Evolutionary conservation across 129 eudicot genomes (phyloP).

Genomic region (Flaveria linearis): DNA sequence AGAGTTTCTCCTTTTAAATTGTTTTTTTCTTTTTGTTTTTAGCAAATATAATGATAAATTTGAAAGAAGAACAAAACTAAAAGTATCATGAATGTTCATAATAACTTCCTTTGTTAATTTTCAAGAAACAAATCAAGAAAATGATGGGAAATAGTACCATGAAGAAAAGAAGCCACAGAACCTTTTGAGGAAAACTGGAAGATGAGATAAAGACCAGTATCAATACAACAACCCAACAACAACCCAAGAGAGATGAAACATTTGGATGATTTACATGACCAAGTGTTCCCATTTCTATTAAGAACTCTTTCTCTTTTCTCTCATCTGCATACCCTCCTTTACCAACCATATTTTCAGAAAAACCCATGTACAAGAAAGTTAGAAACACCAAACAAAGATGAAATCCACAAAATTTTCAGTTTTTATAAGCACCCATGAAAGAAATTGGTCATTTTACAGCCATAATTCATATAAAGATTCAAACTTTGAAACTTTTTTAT

Average conservation of each 20-base stretch:
- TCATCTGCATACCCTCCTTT: conserved; percentile 99
- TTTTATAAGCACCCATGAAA: conserved; percentile 25
- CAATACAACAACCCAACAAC: conserved; percentile 96
- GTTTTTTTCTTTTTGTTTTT: conserved; percentile 5
- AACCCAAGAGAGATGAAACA: conserved; percentile 79
- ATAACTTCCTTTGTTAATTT: background rate
- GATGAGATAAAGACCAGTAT: conserved; percentile 89
- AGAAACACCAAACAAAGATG: conserved; percentile 3
- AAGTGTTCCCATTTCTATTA: conserved; percentile 93
- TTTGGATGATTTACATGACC: conserved; percentile 93
- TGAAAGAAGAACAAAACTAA: background rate
- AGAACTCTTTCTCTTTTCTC: conserved; percentile 90
- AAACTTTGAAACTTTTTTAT: no score
- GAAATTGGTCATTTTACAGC: no score
- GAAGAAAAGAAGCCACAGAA: conserved; percentile 96
- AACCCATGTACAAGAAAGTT: conserved; percentile 24
- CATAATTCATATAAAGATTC: no score
- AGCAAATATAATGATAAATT: background rate
- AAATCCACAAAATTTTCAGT: conserved; percentile 4
- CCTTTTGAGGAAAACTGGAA: conserved; percentile 91
- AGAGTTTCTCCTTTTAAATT: background rate
- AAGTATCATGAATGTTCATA: background rate
- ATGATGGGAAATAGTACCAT: conserved; percentile 52
- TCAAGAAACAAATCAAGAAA: conserved; percentile 4
- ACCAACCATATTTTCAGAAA: conserved; percentile 84